phyloP scores from a whole-genome alignment of 768 basidiomycete species.

The Rhizopogon roseolus region DNA sequence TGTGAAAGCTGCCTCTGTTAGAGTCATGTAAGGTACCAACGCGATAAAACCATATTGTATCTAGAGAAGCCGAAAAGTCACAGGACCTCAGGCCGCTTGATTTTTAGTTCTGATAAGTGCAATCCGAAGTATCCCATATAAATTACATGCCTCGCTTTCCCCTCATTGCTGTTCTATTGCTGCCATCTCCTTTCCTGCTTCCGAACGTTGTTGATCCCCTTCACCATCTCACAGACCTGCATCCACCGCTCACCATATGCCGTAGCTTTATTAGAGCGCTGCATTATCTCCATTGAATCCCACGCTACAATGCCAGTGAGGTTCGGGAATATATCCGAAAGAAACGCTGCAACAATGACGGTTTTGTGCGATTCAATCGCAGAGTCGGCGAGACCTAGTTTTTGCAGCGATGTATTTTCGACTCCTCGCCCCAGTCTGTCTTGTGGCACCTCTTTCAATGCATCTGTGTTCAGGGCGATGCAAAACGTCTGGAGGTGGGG shows the following conservation, averaged over 20 bases:
- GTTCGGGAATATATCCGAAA: conserved; percentile 2
- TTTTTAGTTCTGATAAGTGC: too few relatives aligned
- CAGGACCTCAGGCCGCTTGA: too few relatives aligned
- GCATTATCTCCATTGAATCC: background rate
- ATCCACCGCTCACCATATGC: background rate
- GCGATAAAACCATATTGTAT: too few relatives aligned
- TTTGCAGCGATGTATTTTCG: background rate
- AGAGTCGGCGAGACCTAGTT: background rate
- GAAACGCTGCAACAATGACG: conserved; percentile 2
- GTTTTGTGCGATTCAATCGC: background rate
- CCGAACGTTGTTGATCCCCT: conserved; percentile 1
- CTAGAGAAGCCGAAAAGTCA: too few relatives aligned
- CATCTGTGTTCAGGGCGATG: background rate
- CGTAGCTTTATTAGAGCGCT: background rate
- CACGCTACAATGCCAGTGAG: background rate
- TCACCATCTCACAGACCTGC: background rate
- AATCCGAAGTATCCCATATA: too few relatives aligned
- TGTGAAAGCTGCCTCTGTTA: too few relatives aligned
- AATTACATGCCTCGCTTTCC: too few relatives aligned
- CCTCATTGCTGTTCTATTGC: too few relatives aligned
- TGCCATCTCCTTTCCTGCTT: conserved; percentile 3
- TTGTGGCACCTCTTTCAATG: background rate
- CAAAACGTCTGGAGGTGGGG: background rate
- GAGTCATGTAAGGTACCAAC: too few relatives aligned
- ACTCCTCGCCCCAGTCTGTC: background rate